phyloP scores from a whole-genome alignment of 148 eudicot species.

The Camellia japonica region DNA sequence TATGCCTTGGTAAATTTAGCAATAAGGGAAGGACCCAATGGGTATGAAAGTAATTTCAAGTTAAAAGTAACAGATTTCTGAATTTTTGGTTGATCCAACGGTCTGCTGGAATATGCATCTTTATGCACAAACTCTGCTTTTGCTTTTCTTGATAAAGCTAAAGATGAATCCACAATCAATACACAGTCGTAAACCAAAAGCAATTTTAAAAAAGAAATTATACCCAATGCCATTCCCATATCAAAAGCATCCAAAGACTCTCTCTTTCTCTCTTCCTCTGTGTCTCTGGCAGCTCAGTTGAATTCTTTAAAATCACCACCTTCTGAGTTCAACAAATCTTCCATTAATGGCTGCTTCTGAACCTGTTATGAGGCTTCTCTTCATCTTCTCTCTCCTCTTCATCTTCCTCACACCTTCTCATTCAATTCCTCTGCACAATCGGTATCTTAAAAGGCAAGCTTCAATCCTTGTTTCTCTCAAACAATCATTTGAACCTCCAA shows the following conservation, averaged over 20 bases:
- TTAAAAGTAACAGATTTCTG: not conserved
- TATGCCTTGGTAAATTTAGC: too few species aligned
- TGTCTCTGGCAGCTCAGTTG: not conserved
- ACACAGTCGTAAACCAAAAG: not conserved
- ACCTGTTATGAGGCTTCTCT: conserved; percentile 4
- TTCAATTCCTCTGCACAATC: conserved; percentile 19
- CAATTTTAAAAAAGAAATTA: not conserved
- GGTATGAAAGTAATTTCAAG: not conserved
- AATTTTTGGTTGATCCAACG: not conserved
- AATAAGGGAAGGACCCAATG: not conserved
- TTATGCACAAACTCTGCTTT: conserved; percentile 14
- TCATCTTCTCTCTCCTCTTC: conserved; percentile 26
- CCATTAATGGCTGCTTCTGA: conserved; percentile 17
- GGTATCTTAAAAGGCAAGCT: conserved; percentile 39
- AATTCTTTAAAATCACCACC: not conserved
- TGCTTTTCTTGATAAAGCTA: conserved; percentile 13
- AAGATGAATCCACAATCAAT: conserved; percentile 15
- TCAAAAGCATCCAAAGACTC: conserved; percentile 12
- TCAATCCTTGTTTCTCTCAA: conserved; percentile 41
- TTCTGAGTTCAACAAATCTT: conserved; percentile 10
- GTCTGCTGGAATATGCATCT: conserved; percentile 6
- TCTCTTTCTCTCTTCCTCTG: not conserved
- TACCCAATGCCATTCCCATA: not conserved
- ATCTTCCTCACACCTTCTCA: conserved; percentile 17
- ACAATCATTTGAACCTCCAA: conserved; percentile 28